Evolutionary conservation across 345 rosid species (phyloP), one percentile per base, ranked within the genome.

Genomic region (Cardamine occulta): DNA sequence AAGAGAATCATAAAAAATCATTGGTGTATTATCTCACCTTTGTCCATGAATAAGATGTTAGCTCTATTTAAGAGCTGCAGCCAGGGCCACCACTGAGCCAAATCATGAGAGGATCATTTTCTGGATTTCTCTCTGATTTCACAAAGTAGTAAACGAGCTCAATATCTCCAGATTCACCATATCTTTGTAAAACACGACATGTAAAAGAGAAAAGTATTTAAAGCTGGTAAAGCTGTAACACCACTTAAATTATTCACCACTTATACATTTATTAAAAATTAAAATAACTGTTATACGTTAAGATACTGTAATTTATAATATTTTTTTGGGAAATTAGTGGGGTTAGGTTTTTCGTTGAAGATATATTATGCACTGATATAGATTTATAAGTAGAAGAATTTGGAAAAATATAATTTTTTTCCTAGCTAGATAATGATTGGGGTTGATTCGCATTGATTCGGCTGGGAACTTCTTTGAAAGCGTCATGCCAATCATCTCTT

Each of bases 21-120:
- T 3, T 39, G 8, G 44, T 29, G 19, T 13, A 42, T 23, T 52
- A 10, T 14, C 73, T 52, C 19, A 77, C 96, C 80, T 85, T 85
- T 75, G 95, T 83, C 97, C 95, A 89, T 58, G 97, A 82, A 76
- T 70, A 66, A 39, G 93, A 88, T 75, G 89, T 91, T 37, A 68
- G 66, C 40, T 81, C 76, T 62, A 19, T 19, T 19, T 19, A 19
- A 19, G 19, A 19, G 19, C 19, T n/a, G n/a, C n/a, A n/a, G n/a
- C n/a, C n/a, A n/a, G n/a, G n/a, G n/a, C n/a, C n/a, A n/a, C n/a
- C n/a, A n/a, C n/a, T n/a, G n/a, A n/a, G n/a, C n/a, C n/a, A n/a
- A n/a, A n/a, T n/a, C n/a, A n/a, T n/a, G n/a, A n/a, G n/a, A n/a
- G n/a, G 88, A 57, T 87, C 91, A 6, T 73, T 64, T 5, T 52